Evolutionary conservation across 2,329 filamentous ascomycete genomes (phyloP), one percentile per base, ranked within the genome.

Genomic region (Capronia americana): DNA sequence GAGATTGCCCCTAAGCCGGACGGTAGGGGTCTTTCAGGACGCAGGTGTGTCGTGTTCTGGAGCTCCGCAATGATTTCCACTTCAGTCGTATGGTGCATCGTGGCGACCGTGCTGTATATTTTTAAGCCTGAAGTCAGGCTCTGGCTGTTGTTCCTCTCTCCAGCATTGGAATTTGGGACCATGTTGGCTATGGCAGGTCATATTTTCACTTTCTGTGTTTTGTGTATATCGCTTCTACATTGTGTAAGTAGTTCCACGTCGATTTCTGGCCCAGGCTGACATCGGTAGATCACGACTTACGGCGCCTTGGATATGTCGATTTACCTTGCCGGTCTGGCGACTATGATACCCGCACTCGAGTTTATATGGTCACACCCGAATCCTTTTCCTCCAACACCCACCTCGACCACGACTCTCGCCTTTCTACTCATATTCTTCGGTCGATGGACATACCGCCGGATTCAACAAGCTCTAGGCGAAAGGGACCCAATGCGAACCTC

Each of bases 111-210:
- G 56, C 74, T 81, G 34, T 76, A 76, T 55, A 60, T 75, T 55
- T 73, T 75, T 23, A 75, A 75, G 44, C 77, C 77, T 46, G 76
- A 78, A 26, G 75, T 79, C 61, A 75, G 78, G 38, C 70, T 70
- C 24, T 80, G 80, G 74, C 75, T 80, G 17, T 80, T 65, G 70
- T 70, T 68, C 72, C 80, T 66, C 75, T 77, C 63, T 66, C 71
- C 44, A 68, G 73, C 59, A 80, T 79, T 69, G 34, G 64, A 64
- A 4, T 26, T 68, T n/a, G 54, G 64, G 23, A 65, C 63, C 17
- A 69, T 80, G 24, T 76, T 77, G 61, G 79, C 79, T 67, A 74
- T 79, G 32, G 66, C 77, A 26, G 74, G 73, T n/a, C 76, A 79
- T 65, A 72, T 75, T 20, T 38, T 77, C 14, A 63, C 82, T 55